These are phyloP conservation scores for Carex sylvatica DNA, from an alignment of 202 grass and related monocot species.

Conservation along the genomic window DNA sequence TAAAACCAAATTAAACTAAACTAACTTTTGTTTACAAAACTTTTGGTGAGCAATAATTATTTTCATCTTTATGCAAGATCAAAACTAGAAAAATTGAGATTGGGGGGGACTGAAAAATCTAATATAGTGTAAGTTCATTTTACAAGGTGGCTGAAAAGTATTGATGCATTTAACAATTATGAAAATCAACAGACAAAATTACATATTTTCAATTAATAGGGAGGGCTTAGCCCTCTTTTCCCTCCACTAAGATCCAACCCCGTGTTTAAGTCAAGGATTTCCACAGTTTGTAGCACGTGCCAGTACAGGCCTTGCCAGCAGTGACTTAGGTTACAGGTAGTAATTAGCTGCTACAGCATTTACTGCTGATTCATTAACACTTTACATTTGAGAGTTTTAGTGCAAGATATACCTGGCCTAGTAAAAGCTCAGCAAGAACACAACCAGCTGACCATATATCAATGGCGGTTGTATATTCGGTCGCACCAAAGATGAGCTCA, in stretches of 20 bases:
- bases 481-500: conserved; percentile 97
- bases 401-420: conserved; percentile 65
- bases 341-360: not conserved
- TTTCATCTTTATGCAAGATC: not conserved
- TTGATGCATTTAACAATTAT: no score
- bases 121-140: no score
- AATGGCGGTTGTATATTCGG: conserved; percentile 91
- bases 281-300: not conserved
- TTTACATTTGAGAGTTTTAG: not conserved
- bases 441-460: conserved; percentile 99
- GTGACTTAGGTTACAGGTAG: not conserved
- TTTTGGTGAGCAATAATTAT: not conserved
- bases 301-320: not conserved
- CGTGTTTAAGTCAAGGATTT: not conserved
- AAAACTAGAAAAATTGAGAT: no score
- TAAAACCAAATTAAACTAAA: not conserved
- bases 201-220: no score
- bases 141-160: no score
- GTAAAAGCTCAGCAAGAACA: conserved; percentile 88
- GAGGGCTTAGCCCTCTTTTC: no score
- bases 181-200: no score
- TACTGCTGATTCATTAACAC: not conserved
- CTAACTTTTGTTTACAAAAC: not conserved
- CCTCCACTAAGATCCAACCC: no score
- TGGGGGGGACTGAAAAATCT: no score